A percentile compares a stretch with the other conserved stretches of the same genome.
Conservation (phyloP, 1,284 basidiomycete species). For the Schizophyllum amplum region DNA sequence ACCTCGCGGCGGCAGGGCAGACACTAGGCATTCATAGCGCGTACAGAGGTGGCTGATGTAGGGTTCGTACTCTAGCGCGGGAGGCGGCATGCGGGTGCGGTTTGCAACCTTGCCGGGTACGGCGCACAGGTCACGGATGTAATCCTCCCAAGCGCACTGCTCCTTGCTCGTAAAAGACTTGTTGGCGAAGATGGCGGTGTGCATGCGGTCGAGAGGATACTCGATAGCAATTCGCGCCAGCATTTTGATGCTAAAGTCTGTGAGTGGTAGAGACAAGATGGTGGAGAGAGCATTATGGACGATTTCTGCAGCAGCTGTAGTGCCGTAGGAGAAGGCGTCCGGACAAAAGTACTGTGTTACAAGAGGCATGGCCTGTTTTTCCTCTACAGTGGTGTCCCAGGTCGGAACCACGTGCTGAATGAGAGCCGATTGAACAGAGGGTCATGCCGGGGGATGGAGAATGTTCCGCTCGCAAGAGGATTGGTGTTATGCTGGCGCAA, state of each 20-base stretch:
- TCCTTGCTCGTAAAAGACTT: conserved; percentile 20
- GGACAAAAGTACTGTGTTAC: conserved; percentile 67
- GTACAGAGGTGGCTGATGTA: conserved; percentile 47
- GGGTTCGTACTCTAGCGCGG: conserved; percentile 38
- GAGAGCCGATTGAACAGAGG: conserved; percentile 55
- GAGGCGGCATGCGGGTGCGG: conserved; percentile 31
- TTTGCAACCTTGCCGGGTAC: conserved; percentile 68
- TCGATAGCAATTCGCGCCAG: conserved; percentile 45
- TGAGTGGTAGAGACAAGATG: conserved; percentile 43
- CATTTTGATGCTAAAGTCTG: conserved; percentile 37
- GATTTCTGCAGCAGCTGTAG: conserved; percentile 40
- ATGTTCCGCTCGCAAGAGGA: conserved; percentile 22
- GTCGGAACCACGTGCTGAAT: conserved; percentile 57
- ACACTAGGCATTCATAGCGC: conserved; percentile 46
- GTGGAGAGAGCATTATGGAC: conserved; percentile 53
- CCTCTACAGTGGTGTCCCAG: conserved; percentile 54
- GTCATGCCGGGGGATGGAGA: conserved; percentile 41
- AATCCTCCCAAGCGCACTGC: conserved; percentile 57
- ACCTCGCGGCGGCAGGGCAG: conserved; percentile 20
- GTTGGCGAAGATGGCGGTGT: conserved; percentile 37
- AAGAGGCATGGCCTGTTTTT: conserved; percentile 35
- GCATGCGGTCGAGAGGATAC: conserved; percentile 66
- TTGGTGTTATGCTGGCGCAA: conserved; percentile 32
- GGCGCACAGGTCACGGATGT: conserved; percentile 48
- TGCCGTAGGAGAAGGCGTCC: conserved; percentile 43